phyloP scores from a whole-genome alignment of 2,329 filamentous ascomycete species.

The Arthrocladium fulminans region DNA sequence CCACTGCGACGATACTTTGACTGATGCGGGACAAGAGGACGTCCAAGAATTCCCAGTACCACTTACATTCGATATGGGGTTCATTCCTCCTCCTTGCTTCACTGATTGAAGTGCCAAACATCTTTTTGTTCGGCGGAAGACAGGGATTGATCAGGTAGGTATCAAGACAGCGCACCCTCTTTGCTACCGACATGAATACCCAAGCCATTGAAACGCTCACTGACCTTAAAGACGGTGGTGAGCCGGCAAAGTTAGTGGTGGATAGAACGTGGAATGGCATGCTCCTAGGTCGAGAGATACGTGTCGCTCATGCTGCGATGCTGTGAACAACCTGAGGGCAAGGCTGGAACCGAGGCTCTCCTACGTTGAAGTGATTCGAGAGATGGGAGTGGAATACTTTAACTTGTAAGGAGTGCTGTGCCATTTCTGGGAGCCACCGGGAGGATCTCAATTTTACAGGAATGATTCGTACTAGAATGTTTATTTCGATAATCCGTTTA shows the following conservation, averaged over 20 bases:
- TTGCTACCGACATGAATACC: background rate
- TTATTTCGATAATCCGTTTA: background rate
- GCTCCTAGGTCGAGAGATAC: background rate
- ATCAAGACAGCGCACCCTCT: background rate
- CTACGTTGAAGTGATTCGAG: background rate
- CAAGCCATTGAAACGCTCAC: background rate
- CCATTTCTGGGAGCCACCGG: too few species aligned
- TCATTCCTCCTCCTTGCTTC: background rate
- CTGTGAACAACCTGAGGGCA: background rate
- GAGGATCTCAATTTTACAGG: too few species aligned
- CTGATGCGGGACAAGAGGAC: background rate
- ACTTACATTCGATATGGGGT: background rate
- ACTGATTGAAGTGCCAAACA: background rate
- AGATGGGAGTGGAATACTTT: background rate
- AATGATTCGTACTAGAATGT: background rate
- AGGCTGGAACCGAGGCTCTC: background rate
- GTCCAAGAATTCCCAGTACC: background rate
- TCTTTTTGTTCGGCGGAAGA: background rate
- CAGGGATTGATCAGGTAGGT: background rate
- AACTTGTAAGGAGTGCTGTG: background rate
- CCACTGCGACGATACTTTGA: background rate
- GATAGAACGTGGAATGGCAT: background rate
- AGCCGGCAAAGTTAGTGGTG: background rate
- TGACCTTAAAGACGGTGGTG: background rate
- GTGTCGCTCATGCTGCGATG: background rate